phyloP scores from a whole-genome alignment of 2,329 filamentous ascomycete genomes.

The Aureobasidium pullulans region DNA sequence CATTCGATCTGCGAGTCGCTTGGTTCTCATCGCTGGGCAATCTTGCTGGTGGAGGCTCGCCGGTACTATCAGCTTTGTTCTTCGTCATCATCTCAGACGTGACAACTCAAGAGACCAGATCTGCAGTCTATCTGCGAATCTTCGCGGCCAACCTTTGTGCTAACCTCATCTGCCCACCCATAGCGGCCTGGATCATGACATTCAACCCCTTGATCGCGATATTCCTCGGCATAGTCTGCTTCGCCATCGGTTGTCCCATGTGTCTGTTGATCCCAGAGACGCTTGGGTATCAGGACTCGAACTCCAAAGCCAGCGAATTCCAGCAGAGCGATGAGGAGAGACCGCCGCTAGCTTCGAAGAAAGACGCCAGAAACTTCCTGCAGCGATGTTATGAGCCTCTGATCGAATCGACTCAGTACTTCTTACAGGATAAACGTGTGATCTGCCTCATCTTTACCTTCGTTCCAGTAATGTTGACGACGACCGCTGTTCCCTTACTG shows the following conservation, averaged over 20 bases:
- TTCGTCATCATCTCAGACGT: constrained; percentile 28
- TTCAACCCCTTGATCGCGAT: constrained; percentile 28
- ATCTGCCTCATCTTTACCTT: constrained; percentile 25
- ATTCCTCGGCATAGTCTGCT: constrained; percentile 20
- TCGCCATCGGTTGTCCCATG: constrained; percentile 17
- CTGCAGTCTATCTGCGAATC: constrained; percentile 25
- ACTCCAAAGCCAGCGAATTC: too few relatives aligned
- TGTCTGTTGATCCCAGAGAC: constrained; percentile 28
- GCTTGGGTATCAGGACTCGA: constrained; percentile 19
- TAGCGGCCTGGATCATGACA: constrained; percentile 28
- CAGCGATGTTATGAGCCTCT: not conserved
- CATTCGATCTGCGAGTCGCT: constrained; percentile 24
- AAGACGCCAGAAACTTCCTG: not conserved
- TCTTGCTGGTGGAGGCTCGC: constrained; percentile 24
- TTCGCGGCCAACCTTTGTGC: constrained; percentile 24
- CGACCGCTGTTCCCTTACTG: constrained; percentile 25
- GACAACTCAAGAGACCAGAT: constrained; percentile 21
- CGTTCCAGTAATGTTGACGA: constrained; percentile 23
- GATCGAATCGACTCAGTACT: constrained; percentile 21
- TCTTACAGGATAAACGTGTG: constrained; percentile 26
- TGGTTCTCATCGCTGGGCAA: constrained; percentile 26
- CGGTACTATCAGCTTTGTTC: constrained; percentile 22
- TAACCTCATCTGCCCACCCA: constrained; percentile 25
- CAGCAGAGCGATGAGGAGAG: not conserved
- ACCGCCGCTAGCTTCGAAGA: not conserved